Evolutionary conservation across 139 green algal species (phyloP).

Genomic region (Chlamydomonas sp.): DNA sequence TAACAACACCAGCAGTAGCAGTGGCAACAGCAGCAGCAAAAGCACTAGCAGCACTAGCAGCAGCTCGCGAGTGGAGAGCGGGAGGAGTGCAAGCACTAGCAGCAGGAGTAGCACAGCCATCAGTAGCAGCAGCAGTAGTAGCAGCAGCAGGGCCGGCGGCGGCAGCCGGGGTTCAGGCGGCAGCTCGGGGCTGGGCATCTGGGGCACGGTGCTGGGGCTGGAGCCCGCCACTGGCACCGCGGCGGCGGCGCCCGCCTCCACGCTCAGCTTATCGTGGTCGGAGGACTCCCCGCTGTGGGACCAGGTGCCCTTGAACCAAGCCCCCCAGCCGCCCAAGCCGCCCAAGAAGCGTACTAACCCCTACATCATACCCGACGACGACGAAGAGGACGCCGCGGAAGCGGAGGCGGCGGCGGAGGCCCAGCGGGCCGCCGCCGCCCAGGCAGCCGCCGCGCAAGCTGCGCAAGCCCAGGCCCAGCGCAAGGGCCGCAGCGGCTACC

Average conservation of each 20-base stretch:
- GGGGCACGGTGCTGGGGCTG: background rate
- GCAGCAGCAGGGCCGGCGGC: background rate
- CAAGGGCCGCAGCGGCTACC: too few relatives aligned
- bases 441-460: too few relatives aligned
- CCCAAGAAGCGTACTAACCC: too few relatives aligned
- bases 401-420: too few relatives aligned
- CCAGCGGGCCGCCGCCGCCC: too few relatives aligned
- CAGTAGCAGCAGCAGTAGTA: constrained; percentile 25
- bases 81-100: too few relatives aligned
- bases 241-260: background rate
- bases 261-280: constrained; percentile 29
- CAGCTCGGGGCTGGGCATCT: background rate
- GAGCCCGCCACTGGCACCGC: too few relatives aligned
- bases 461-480: too few relatives aligned
- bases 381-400: too few relatives aligned
- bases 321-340: too few relatives aligned
- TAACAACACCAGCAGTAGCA: background rate
- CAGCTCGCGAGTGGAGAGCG: background rate
- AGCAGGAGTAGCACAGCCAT: background rate
- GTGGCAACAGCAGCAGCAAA: background rate
- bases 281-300: constrained; percentile 11
- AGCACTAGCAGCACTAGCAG: background rate
- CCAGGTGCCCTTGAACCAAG: constrained; percentile 10
- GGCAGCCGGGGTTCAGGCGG: background rate
- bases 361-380: too few relatives aligned